phyloP scores from a whole-genome alignment of 805 yeast genomes.

The Cyberlindnera maclurae region DNA sequence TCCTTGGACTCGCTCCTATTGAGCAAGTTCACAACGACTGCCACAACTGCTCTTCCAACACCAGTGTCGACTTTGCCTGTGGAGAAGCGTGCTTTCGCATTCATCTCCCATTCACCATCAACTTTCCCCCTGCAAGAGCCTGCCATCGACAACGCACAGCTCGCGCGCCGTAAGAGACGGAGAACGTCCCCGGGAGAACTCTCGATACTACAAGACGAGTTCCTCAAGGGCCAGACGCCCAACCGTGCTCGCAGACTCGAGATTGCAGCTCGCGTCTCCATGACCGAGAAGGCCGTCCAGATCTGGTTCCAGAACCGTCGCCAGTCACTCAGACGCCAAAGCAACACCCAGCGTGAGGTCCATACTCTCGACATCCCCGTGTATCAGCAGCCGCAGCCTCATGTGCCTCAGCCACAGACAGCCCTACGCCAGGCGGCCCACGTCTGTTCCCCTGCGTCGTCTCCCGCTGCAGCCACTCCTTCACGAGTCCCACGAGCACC shows the following conservation, averaged over 20 bases:
- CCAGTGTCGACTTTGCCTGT: constrained; percentile 6
- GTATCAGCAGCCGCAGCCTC: constrained; percentile 3
- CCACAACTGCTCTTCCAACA: constrained; percentile 1
- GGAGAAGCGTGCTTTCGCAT: constrained; percentile 55
- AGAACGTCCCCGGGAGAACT: constrained; percentile 89
- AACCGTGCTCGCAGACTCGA: constrained; percentile 66
- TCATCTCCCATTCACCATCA: constrained; percentile 87
- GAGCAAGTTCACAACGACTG: constrained; percentile 2
- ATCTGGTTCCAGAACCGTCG: constrained; percentile 97
- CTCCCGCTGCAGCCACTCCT: constrained; percentile 12
- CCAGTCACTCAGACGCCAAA: constrained; percentile 63
- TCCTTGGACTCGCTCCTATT: constrained; percentile 21
- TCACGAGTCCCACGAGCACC: constrained; percentile 12
- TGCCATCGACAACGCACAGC: constrained; percentile 78
- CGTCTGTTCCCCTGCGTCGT: constrained; percentile 2
- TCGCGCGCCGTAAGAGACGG: constrained; percentile 91
- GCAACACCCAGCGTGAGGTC: constrained; percentile 23
- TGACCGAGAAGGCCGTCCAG: constrained; percentile 98
- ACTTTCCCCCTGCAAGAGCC: constrained; percentile 83
- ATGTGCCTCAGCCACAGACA: neutral
- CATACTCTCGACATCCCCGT: constrained; percentile 20
- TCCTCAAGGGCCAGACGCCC: constrained; percentile 72
- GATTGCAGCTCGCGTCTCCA: constrained; percentile 73
- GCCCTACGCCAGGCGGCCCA: neutral
- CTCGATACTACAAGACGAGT: constrained; percentile 73